A percentile compares a stretch with the other conserved stretches of the same genome.
phyloP scores from a whole-genome alignment of 306 rosid genomes.

The Pyrus betulifolia region DNA sequence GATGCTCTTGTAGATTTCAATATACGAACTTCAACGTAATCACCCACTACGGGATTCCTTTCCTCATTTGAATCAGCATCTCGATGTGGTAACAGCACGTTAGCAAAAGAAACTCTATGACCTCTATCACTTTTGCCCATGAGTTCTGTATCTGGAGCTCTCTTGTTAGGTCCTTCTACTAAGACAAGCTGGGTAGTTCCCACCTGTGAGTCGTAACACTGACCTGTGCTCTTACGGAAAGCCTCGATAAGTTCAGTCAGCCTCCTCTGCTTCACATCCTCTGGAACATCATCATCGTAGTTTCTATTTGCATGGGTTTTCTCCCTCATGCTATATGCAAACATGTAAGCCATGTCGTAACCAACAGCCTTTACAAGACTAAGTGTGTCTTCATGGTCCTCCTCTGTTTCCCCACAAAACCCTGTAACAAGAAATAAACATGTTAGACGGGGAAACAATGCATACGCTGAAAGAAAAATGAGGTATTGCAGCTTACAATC shows the following conservation, averaged over 20 bases:
- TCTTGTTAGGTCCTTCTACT: constrained; percentile 88
- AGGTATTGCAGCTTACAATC: neutral
- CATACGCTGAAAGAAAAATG: neutral
- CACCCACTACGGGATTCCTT: constrained; percentile 69
- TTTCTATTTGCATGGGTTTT: constrained; percentile 95
- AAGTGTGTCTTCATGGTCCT: constrained; percentile 71
- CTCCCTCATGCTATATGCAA: constrained; percentile 99
- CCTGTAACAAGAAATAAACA: constrained; percentile 44
- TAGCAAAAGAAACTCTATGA: constrained; percentile 64
- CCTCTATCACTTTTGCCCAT: constrained; percentile 95
- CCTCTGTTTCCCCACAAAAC: constrained; percentile 92
- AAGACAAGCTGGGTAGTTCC: constrained; percentile 83
- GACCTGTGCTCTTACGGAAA: constrained; percentile 88
- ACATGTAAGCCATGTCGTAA: constrained; percentile 96
- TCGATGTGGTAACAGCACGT: constrained; percentile 45
- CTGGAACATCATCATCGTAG: constrained; percentile 79
- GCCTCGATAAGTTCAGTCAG: constrained; percentile 74
- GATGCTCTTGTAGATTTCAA: constrained; percentile 80
- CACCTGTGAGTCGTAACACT: constrained; percentile 63
- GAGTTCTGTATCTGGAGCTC: constrained; percentile 82
- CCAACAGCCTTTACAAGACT: constrained; percentile 63
- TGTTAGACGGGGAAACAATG: neutral
- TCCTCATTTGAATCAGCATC: constrained; percentile 35
- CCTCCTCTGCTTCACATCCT: constrained; percentile 87
- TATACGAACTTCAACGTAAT: constrained; percentile 78